Conservation (phyloP, 2,329 filamentous ascomycete species). For the Colletotrichum nymphaeae region DNA sequence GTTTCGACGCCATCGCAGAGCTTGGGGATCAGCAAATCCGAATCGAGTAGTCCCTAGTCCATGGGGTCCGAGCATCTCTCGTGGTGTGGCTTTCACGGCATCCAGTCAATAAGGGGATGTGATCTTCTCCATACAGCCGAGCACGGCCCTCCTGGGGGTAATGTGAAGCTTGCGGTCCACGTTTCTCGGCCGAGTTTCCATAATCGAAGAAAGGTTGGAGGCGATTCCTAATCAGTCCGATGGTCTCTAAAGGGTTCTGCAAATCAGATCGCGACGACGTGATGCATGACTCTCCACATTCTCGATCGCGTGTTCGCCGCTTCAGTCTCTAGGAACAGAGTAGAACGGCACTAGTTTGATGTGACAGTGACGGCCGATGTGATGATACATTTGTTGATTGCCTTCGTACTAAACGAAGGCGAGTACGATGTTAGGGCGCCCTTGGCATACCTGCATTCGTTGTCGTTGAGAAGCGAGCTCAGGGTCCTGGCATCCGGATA, state of each 20-base stretch:
- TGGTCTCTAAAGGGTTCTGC: not conserved
- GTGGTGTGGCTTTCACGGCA: not conserved
- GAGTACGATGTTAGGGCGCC: not conserved
- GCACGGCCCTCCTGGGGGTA: not conserved
- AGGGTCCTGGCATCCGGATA: not conserved
- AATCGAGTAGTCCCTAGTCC: constrained; percentile 1
- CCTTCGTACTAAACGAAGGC: not conserved
- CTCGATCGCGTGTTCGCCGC: constrained; percentile 3
- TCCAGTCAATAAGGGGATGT: not conserved
- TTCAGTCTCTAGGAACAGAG: not conserved
- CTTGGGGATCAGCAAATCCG: constrained; percentile 13
- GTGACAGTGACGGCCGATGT: constrained; percentile 6
- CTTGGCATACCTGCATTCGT: constrained; percentile 23
- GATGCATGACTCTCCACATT: not conserved
- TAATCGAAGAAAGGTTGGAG: not conserved
- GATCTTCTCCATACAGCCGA: not conserved
- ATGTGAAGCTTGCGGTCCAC: not conserved
- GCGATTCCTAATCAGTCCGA: constrained; percentile 1
- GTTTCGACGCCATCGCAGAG: constrained; percentile 17
- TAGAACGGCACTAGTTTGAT: constrained; percentile 17
- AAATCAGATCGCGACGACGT: not conserved
- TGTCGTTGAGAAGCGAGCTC: constrained; percentile 5
- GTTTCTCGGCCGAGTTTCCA: not conserved
- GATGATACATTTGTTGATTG: constrained; percentile 5
- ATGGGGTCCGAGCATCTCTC: constrained; percentile 14